These are phyloP conservation scores for Ajuga chamaepitys DNA, from an alignment of 257 asterid genomes.

Conservation along the genomic window DNA sequence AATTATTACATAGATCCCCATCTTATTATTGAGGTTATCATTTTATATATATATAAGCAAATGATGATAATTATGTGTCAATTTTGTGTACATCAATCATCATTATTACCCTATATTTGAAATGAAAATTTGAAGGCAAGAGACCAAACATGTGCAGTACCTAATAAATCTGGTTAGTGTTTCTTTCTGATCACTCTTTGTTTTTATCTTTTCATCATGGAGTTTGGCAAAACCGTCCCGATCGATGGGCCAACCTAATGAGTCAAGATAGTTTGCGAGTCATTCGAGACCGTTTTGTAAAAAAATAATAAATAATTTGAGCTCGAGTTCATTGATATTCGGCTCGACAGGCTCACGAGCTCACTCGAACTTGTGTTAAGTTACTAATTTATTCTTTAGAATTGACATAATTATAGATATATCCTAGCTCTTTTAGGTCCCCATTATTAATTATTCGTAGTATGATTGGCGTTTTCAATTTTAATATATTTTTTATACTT, in stretches of 20 bases:
- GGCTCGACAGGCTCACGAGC: no score
- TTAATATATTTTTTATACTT: no score
- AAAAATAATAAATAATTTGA: no score
- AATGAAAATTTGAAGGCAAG: background rate
- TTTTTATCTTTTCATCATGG: background rate
- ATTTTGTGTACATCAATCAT: background rate
- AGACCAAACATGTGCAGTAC: constrained; percentile 27
- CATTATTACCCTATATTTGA: background rate
- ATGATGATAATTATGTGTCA: background rate
- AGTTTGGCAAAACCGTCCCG: background rate
- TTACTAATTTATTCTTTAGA: no score
- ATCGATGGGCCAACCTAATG: background rate
- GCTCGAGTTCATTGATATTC: no score
- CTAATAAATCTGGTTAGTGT: constrained; percentile 19
- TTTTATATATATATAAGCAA: background rate
- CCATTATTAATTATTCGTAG: no score
- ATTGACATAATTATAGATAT: no score
- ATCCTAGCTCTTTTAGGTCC: no score
- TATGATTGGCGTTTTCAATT: no score
- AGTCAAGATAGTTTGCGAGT: no score
- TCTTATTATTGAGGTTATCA: background rate
- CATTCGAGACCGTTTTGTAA: no score
- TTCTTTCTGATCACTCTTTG: background rate
- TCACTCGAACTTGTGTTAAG: no score
- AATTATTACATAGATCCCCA: background rate